phyloP scores from a whole-genome alignment of 345 rosid species.

The Eutrema japonicum region DNA sequence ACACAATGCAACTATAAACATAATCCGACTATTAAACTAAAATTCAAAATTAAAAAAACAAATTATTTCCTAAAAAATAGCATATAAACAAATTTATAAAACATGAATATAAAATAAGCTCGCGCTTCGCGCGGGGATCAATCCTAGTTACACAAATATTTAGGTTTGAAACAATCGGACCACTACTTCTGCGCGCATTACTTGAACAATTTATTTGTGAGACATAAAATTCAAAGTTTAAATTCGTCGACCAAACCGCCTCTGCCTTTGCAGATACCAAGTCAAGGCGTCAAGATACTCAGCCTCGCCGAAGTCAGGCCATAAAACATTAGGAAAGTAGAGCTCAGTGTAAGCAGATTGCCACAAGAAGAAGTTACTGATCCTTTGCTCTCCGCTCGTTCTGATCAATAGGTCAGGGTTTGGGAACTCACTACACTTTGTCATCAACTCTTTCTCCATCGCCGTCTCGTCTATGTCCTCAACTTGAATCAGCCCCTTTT shows the following conservation, averaged over 20 bases:
- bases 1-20: too few species aligned
- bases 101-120: too few species aligned
- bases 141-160: background rate
- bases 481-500: conserved; percentile 49
- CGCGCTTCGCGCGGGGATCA: too few species aligned
- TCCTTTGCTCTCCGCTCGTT: conserved; percentile 77
- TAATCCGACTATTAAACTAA: too few species aligned
- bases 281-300: conserved; percentile 64
- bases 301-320: conserved; percentile 75
- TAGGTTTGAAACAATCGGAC: background rate
- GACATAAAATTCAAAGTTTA: conserved; percentile 2
- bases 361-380: conserved; percentile 85
- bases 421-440: conserved; percentile 62
- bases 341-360: conserved; percentile 85
- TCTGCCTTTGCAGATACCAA: conserved; percentile 51
- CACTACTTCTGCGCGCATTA: background rate
- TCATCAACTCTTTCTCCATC: conserved; percentile 65
- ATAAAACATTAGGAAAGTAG: conserved; percentile 54
- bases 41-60: too few species aligned
- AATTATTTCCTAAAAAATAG: too few species aligned
- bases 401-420: conserved; percentile 71
- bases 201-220: conserved; percentile 4
- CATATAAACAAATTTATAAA: too few species aligned
- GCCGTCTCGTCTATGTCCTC: conserved; percentile 63
- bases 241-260: conserved; percentile 39